Evolutionary conservation across 768 basidiomycete species (phyloP), one percentile per base, ranked within the genome.

Genomic region (Suillus bovinus): DNA sequence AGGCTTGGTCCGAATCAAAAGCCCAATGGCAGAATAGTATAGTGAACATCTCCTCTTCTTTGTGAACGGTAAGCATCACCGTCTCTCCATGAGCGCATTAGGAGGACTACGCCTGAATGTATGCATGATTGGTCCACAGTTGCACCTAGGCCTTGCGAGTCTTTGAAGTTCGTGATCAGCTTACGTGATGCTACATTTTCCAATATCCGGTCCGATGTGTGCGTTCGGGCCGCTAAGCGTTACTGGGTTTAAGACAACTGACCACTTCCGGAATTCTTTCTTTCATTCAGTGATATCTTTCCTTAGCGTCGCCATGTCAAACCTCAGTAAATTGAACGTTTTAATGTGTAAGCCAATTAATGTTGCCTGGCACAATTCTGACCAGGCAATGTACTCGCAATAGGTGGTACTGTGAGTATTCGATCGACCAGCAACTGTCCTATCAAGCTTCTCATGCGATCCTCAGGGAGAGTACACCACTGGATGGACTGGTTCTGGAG

Each of bases 401-500:
- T 64, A 85, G 83, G 84, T 69, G 82, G 83, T 56, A 79, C 79
- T 57, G 78, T 80, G 67, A 59, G 79, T 71, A 24, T 10, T 44
- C 4, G 8, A 38, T 36, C 14, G 20, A 17, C 29, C 11, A 10
- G 20, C 62, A 52, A 24, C 29, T 27, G 38, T 61, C 46, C 46
- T 58, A 58, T 39, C 41, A 41, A 42, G 24, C 61, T 39, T 36
- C 31, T 33, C 17, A 58, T 10, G 17, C 42, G n/a, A 33, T 11
- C 46, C 41, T 29, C 59, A 85, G 86, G 91, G 92, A 47, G 93
- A 96, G 79, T 96, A 96, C 73, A 96, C 94, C 64, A 96, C 94
- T 58, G 94, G 95, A 72, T 96, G 92, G 91, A 94, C 92, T 11
- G 87, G 86, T 14, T 86, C 90, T 41, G 94, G 94, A n/a, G 93